Base-by-base conservation (phyloP, 495 filamentous ascomycete species). In the Hypoxylon cercidicola region DNA sequence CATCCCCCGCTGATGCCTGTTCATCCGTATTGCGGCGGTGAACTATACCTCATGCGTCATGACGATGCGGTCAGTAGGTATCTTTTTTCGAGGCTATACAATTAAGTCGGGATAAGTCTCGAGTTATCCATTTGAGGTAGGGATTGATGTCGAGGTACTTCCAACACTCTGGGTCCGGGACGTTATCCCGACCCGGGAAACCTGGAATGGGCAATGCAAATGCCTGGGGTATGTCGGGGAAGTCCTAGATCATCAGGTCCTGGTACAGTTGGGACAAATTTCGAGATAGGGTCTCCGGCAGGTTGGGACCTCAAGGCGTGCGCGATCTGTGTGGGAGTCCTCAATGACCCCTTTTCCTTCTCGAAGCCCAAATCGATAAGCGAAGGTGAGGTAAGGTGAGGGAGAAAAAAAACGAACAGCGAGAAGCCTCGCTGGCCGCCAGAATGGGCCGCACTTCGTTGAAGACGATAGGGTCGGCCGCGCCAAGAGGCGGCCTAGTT, bases 361-460 rank as follows among this genome's bases (percentile, higher is more conserved):
- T 64, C 44, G 66, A 70, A 67, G 48, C 35, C 40, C 9, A 43
- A 51, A 53, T 64, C 21, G 46, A 58, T 16, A 25, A 35, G 25
- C 20, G 30, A 11, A 15, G 41, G 39, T 1, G 19, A 21, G 11
- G 25, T 43, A 32, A 49, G 55, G 61, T 52, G 28, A 48, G 55
- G 54, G 61, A 64, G 57, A 52, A 56, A 53, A 25, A 53, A 53
- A 25, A 53, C 20, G 49, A 32, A 32, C 30, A 32, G 40, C 5
- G 34, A 65, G 60, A 62, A 68, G 68, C 68, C 68, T 69, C 43
- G 62, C 51, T 59, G 68, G 71, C 62, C 71, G 68, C 65, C 37
- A 50, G 28, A 67, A 46, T 37, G 51, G 68, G 68, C 49, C 71
- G 58, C 37, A n/a, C 44, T 51, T 40, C 39, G 47, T 48, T 62